Evolutionary conservation across 2,329 filamentous ascomycete species (phyloP).

Genomic region (Rutstroemia sp.): DNA sequence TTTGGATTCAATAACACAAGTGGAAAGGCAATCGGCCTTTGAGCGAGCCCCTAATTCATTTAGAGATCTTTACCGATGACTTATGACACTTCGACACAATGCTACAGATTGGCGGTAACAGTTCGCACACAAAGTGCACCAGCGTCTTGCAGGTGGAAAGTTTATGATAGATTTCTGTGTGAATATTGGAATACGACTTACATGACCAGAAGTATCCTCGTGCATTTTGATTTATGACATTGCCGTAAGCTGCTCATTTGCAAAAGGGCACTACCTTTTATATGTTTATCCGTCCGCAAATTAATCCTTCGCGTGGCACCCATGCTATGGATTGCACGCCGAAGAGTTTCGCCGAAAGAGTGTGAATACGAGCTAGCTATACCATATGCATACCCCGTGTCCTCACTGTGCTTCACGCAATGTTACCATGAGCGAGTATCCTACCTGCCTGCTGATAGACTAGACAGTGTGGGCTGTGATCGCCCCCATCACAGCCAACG

Average conservation of each 20-base stretch:
- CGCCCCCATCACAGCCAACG: not conserved
- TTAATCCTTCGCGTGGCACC: not conserved
- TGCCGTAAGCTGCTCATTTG: not conserved
- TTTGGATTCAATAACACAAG: constrained; percentile 30
- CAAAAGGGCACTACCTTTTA: not conserved
- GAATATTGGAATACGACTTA: not conserved
- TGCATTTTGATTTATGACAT: not conserved
- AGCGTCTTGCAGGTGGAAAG: not conserved
- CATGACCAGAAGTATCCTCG: not conserved
- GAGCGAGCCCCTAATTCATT: constrained; percentile 18
- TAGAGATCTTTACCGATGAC: constrained; percentile 22
- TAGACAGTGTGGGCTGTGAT: not conserved
- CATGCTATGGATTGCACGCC: not conserved
- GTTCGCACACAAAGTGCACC: constrained; percentile 6
- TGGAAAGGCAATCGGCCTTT: constrained; percentile 30
- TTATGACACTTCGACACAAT: constrained; percentile 2
- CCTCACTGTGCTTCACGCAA: not conserved
- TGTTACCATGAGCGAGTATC: not conserved
- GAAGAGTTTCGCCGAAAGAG: not conserved
- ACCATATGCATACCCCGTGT: not conserved
- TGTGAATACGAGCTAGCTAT: not conserved
- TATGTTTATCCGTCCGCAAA: constrained; percentile 3
- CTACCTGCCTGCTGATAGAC: not conserved
- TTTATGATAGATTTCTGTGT: constrained; percentile 1
- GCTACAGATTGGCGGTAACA: constrained; percentile 8